Conservation (phyloP, 805 yeast genomes). For the Kodamaea sagamina region DNA sequence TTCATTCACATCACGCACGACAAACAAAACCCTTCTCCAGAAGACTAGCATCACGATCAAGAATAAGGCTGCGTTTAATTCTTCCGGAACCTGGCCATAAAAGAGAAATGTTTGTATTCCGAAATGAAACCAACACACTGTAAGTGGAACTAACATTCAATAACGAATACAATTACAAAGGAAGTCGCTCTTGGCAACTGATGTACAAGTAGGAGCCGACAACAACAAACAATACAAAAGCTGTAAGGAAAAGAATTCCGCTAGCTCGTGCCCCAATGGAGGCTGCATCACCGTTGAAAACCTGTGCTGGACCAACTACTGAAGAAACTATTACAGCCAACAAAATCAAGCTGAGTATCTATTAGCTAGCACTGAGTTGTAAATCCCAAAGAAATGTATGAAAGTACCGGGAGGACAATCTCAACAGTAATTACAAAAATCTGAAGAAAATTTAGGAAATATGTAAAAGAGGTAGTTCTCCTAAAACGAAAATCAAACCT, state of each 20-base stretch:
- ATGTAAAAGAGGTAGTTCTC: too few relatives aligned
- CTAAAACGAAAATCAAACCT: too few relatives aligned
- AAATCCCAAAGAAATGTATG: conserved; percentile 9
- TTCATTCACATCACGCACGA: too few relatives aligned
- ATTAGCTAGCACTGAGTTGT: neutral
- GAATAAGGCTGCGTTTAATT: neutral
- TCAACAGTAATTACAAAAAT: too few relatives aligned
- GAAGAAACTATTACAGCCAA: conserved; percentile 6
- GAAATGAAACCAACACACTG: conserved; percentile 3
- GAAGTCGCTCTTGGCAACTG: neutral
- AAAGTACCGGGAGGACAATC: too few relatives aligned
- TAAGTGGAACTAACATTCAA: conserved; percentile 8
- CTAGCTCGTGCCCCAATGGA: conserved; percentile 1
- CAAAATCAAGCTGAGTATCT: conserved; percentile 1
- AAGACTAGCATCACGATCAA: neutral
- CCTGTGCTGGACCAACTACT: conserved; percentile 3
- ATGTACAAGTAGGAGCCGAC: neutral
- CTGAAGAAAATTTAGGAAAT: too few relatives aligned
- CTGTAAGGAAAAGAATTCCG: conserved; percentile 5
- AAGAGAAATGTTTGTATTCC: conserved; percentile 7
- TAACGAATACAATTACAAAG: neutral
- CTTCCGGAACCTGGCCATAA: conserved; percentile 1
- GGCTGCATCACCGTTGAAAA: neutral
- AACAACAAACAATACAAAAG: neutral
- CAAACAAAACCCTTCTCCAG: too few relatives aligned